phyloP scores from a whole-genome alignment of 208 protist genomes.

The Herpetomonas tarakana region DNA sequence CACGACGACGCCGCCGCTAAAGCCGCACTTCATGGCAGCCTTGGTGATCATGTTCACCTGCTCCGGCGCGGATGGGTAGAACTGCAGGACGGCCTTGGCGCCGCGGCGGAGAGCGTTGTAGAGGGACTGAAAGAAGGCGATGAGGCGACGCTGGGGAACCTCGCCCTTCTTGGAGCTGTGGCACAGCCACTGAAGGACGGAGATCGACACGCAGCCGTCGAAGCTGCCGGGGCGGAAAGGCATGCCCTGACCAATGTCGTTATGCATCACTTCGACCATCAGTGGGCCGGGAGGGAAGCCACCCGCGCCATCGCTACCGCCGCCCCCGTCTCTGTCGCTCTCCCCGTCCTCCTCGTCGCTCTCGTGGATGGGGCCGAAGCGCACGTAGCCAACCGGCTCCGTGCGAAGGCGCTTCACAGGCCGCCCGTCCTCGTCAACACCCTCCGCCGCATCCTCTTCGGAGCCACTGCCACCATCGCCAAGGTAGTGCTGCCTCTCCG shows the following conservation, averaged over 20 bases:
- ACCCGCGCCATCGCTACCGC: neutral
- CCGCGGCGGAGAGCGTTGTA: slow-evolving; percentile 94
- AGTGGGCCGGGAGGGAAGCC: slow-evolving; percentile 20
- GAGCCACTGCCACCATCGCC: slow-evolving; percentile 6
- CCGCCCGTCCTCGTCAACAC: slow-evolving; percentile 1
- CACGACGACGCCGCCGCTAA: slow-evolving; percentile 97
- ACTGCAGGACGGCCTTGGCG: slow-evolving; percentile 95
- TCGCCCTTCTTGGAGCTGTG: slow-evolving; percentile 94
- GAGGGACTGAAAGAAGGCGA: slow-evolving; percentile 96
- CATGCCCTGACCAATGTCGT: slow-evolving; percentile 96
- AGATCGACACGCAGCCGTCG: slow-evolving; percentile 98
- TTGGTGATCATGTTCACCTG: slow-evolving; percentile 97
- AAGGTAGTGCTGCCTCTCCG: slow-evolving; percentile 53
- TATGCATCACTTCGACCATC: slow-evolving; percentile 84
- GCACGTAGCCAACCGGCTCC: neutral
- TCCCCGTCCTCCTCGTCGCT: slow-evolving; percentile 11
- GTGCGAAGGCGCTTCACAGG: slow-evolving; percentile 24
- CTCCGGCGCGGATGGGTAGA: slow-evolving; percentile 95
- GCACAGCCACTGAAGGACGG: slow-evolving; percentile 99
- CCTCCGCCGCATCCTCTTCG: neutral
- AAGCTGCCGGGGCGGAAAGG: slow-evolving; percentile 96
- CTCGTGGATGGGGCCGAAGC: neutral
- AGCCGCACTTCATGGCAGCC: slow-evolving; percentile 97
- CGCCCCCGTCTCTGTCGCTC: slow-evolving; percentile 8
- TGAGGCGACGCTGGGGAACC: slow-evolving; percentile 93